Conservation (phyloP, 2,329 filamentous ascomycete species). For the Magnaporthiopsis poae region DNA sequence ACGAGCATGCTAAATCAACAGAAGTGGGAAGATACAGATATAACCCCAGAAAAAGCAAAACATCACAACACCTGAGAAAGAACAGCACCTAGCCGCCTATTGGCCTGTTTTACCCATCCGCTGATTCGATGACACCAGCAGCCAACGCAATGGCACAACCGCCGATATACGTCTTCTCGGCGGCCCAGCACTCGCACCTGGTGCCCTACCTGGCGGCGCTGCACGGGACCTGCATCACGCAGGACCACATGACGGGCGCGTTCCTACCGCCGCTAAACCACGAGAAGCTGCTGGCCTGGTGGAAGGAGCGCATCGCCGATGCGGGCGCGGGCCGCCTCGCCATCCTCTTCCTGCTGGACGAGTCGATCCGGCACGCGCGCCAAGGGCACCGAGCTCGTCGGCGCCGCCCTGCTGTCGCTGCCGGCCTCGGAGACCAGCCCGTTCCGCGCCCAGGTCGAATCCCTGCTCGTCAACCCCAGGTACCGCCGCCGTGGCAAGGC, state of each 20-base stretch:
- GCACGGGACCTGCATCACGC: constrained; percentile 49
- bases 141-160: background rate
- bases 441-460: constrained; percentile 46
- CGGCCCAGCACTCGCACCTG: constrained; percentile 38
- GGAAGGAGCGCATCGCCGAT: constrained; percentile 43
- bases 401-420: constrained; percentile 45
- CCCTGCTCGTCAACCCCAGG: constrained; percentile 44
- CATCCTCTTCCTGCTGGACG: constrained; percentile 43
- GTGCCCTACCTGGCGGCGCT: constrained; percentile 47
- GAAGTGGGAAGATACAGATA: background rate
- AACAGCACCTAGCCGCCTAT: background rate
- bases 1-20: background rate
- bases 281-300: constrained; percentile 46
- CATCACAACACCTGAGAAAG: background rate
- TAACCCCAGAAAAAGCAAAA: background rate
- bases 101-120: too few relatives aligned
- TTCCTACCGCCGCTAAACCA: constrained; percentile 51
- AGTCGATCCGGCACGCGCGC: constrained; percentile 24
- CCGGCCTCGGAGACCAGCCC: constrained; percentile 45
- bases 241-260: constrained; percentile 45
- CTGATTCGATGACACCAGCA: background rate
- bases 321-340: constrained; percentile 33
- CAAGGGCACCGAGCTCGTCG: constrained; percentile 39
- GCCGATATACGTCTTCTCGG: constrained; percentile 30
- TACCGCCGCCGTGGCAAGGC: constrained; percentile 43